Conservation (phyloP, 2,329 filamentous ascomycete species). For the Magnaporthales sp. region DNA sequence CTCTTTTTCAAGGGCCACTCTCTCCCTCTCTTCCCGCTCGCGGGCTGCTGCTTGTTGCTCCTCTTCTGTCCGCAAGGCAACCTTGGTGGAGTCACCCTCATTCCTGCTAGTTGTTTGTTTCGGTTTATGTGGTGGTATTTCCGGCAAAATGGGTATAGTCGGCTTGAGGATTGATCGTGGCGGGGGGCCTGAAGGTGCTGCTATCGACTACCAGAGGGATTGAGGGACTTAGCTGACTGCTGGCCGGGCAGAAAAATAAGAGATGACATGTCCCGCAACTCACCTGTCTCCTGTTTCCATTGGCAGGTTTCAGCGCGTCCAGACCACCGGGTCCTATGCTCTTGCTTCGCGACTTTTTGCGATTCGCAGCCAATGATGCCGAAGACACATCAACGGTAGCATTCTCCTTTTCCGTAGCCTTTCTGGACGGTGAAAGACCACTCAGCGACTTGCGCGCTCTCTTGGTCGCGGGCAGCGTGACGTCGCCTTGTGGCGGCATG, state of each 20-base stretch:
- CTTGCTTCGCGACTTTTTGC: slow-evolving; percentile 79
- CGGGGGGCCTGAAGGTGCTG: slow-evolving; percentile 38
- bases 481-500: slow-evolving; percentile 28
- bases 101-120: slow-evolving; percentile 29
- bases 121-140: slow-evolving; percentile 60
- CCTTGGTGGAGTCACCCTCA: slow-evolving; percentile 40
- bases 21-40: slow-evolving; percentile 60
- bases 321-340: slow-evolving; percentile 89
- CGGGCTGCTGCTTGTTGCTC: slow-evolving; percentile 61
- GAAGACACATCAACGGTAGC: slow-evolving; percentile 52
- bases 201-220: slow-evolving; percentile 40
- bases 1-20: slow-evolving; percentile 48
- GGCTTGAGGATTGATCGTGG: slow-evolving; percentile 74
- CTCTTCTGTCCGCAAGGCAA: slow-evolving; percentile 60
- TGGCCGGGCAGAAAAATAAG: not conserved
- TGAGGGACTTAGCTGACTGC: not conserved
- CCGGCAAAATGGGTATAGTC: slow-evolving; percentile 56
- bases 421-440: slow-evolving; percentile 39
- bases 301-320: slow-evolving; percentile 67
- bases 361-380: slow-evolving; percentile 39
- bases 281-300: slow-evolving; percentile 75
- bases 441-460: slow-evolving; percentile 66
- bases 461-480: slow-evolving; percentile 46
- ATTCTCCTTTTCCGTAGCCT: slow-evolving; percentile 67
- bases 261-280: slow-evolving; percentile 17